Percentiles rank a stretch among this genome's conserved stretches.
Evolutionary conservation across 1,284 basidiomycete species (phyloP).

Genomic region (Termitomyces sp.): DNA sequence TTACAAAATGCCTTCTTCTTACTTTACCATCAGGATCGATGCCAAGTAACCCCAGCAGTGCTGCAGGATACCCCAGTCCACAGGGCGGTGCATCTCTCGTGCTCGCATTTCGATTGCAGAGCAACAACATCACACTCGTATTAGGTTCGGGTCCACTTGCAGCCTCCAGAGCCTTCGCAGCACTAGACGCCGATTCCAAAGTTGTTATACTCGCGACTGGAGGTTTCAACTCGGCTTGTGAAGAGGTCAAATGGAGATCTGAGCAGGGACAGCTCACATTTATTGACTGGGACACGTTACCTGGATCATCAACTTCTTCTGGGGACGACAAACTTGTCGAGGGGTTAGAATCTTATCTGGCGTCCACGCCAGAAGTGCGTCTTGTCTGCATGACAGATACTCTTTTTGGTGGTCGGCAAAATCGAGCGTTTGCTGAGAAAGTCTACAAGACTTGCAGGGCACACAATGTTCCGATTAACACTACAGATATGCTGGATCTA

Average conservation of each 20-base stretch:
- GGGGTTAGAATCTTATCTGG: slow-evolving; percentile 46
- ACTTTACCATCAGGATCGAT: slow-evolving; percentile 4
- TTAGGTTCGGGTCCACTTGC: slow-evolving; percentile 76
- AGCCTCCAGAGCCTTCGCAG: slow-evolving; percentile 74
- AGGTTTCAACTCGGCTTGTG: slow-evolving; percentile 47
- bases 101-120: slow-evolving; percentile 66
- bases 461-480: slow-evolving; percentile 75
- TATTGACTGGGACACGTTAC: slow-evolving; percentile 48
- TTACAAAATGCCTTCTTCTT: neutral
- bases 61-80: slow-evolving; percentile 38
- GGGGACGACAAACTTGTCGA: slow-evolving; percentile 32
- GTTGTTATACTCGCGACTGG: slow-evolving; percentile 64
- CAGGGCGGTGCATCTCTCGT: slow-evolving; percentile 70
- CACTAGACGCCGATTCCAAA: slow-evolving; percentile 76
- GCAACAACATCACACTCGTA: slow-evolving; percentile 57
- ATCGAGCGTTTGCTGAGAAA: slow-evolving; percentile 44
- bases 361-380: slow-evolving; percentile 34
- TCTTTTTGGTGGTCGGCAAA: slow-evolving; percentile 45
- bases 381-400: slow-evolving; percentile 79
- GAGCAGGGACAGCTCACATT: slow-evolving; percentile 51
- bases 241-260: slow-evolving; percentile 69
- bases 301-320: slow-evolving; percentile 29
- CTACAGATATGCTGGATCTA: slow-evolving; percentile 80
- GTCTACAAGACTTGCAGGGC: slow-evolving; percentile 52
- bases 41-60: neutral